Percentiles rank a stretch among this genome's conserved stretches.
phyloP scores from a whole-genome alignment of 179 eudicot species.

The Spergularia azorica region DNA sequence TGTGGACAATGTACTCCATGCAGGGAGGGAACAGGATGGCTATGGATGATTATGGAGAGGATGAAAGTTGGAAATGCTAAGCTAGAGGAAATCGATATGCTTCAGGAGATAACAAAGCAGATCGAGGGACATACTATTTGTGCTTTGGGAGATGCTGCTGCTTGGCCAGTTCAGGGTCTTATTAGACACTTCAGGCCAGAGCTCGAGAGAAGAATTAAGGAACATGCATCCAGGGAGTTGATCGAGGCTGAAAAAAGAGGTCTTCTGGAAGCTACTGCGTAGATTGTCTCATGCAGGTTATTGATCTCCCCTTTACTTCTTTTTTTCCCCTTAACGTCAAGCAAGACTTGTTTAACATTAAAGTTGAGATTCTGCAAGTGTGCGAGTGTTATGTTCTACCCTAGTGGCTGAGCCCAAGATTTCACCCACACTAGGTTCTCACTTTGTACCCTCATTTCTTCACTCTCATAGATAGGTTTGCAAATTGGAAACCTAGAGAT shows the following conservation, averaged over 20 bases:
- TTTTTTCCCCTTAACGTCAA: background rate
- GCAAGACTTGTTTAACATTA: background rate
- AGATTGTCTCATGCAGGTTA: constrained; percentile 45
- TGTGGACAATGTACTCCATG: constrained; percentile 99
- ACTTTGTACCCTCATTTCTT: too few relatives aligned
- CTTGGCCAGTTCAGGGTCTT: constrained; percentile 99
- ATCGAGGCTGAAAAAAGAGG: constrained; percentile 63
- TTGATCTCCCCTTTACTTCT: constrained; percentile 6
- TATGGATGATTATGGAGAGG: constrained; percentile 96
- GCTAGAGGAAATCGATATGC: constrained; percentile 97
- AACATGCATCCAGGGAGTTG: constrained; percentile 82
- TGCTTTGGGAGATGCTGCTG: constrained; percentile 98
- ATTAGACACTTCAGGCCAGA: constrained; percentile 97
- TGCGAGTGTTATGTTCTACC: background rate
- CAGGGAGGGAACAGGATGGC: constrained; percentile 98
- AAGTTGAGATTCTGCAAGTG: background rate
- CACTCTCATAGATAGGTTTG: too few relatives aligned
- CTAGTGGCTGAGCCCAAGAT: background rate
- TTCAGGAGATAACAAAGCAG: constrained; percentile 96
- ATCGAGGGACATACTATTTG: constrained; percentile 98
- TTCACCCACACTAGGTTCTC: background rate
- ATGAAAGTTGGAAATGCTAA: constrained; percentile 93
- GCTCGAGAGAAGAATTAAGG: constrained; percentile 88
- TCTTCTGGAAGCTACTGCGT: constrained; percentile 69
- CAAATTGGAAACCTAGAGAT: too few relatives aligned